phyloP scores from a whole-genome alignment of 2,329 filamentous ascomycete species.

The Aspergillus piperis region DNA sequence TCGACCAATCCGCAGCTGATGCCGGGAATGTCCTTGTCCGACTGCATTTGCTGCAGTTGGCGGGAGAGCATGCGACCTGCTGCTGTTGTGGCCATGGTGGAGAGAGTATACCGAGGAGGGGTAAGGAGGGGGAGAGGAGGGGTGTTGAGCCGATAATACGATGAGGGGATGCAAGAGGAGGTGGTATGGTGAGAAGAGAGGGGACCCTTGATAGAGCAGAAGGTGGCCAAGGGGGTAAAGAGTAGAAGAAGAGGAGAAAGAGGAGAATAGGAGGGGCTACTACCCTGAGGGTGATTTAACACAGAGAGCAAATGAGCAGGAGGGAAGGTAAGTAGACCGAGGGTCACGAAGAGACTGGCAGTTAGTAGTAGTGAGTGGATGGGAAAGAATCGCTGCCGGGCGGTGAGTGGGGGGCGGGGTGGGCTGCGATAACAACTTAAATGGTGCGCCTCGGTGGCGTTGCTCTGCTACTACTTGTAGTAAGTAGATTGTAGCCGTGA shows the following conservation, averaged over 20 bases:
- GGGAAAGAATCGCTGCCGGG: conserved; percentile 9
- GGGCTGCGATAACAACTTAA: neutral
- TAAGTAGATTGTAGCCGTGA: too few species aligned
- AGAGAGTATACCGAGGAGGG: neutral
- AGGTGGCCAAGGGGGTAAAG: neutral
- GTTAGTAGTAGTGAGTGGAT: conserved; percentile 1
- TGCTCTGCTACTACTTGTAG: too few species aligned
- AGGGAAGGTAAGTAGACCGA: neutral
- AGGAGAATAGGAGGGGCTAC: conserved; percentile 18
- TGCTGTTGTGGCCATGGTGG: conserved; percentile 45
- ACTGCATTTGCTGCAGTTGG: conserved; percentile 94
- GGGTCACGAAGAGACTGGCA: conserved; percentile 20
- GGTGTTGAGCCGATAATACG: neutral
- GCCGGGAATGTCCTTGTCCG: conserved; percentile 84
- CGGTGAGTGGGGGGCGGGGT: conserved; percentile 8
- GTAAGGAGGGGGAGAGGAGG: conserved; percentile 1
- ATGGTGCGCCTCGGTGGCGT: too few species aligned
- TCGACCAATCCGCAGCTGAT: conserved; percentile 89
- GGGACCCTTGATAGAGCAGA: neutral
- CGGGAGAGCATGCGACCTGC: conserved; percentile 68
- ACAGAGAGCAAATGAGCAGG: neutral
- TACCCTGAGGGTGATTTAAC: neutral
- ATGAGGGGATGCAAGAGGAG: neutral
- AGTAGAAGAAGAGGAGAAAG: neutral
- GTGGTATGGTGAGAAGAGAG: neutral